Evolutionary conservation across 2,329 filamentous ascomycete genomes (phyloP).

Genomic region (Trichoderma gracile): DNA sequence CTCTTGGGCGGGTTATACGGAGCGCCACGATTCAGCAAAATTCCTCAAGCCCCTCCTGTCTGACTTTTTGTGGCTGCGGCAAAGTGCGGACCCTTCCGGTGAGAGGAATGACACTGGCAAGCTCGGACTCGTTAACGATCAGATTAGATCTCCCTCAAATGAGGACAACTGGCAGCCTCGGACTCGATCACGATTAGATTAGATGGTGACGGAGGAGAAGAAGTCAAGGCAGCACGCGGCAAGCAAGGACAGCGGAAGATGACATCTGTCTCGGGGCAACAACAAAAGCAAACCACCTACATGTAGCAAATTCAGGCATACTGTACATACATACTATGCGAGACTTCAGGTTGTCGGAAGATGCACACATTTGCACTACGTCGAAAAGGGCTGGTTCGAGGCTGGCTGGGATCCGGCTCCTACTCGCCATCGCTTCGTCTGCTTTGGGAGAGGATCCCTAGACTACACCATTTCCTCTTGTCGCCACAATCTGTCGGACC

Average conservation of each 20-base stretch:
- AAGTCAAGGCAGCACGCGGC: not conserved
- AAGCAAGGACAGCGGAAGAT: not conserved
- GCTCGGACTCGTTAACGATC: not conserved
- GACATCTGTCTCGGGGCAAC: too few species aligned
- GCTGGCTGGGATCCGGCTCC: not conserved
- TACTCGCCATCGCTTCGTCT: not conserved
- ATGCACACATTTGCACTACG: too few species aligned
- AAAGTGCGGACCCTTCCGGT: constrained; percentile 1
- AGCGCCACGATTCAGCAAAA: constrained; percentile 5
- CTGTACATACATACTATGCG: too few species aligned
- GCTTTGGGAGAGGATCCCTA: not conserved
- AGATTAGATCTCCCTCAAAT: not conserved
- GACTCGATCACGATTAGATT: not conserved
- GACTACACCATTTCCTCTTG: not conserved
- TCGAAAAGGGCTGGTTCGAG: too few species aligned
- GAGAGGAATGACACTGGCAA: not conserved
- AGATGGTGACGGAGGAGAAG: not conserved
- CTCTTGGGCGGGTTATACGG: not conserved
- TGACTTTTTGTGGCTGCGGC: constrained; percentile 1
- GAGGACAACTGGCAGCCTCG: not conserved
- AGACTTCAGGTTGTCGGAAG: too few species aligned
- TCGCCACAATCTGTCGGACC: not conserved
- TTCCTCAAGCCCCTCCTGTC: constrained; percentile 6
- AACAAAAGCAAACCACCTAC: too few species aligned
- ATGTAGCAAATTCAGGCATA: too few species aligned